Percentiles rank a stretch among this genome's conserved stretches.
phyloP scores from a whole-genome alignment of 169 alveolate species.

The Plasmodium fragile region DNA sequence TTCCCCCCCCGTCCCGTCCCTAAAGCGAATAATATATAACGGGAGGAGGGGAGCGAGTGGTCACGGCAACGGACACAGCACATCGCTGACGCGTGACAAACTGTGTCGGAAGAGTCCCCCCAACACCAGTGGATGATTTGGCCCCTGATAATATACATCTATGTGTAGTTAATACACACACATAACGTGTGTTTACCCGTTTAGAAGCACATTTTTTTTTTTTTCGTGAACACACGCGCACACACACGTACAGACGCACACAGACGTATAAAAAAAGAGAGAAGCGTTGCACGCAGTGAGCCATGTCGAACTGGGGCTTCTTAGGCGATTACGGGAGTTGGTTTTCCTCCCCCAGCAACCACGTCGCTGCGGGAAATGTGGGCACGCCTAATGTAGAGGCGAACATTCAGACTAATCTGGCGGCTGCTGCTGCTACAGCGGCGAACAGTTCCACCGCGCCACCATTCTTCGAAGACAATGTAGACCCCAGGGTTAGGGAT shows the following conservation, averaged over 20 bases:
- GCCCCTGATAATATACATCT: background rate
- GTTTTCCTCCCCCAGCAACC: background rate
- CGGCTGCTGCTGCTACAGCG: background rate
- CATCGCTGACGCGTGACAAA: background rate
- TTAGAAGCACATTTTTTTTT: no score
- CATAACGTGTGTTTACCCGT: no score
- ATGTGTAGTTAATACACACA: no score
- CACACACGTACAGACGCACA: no score
- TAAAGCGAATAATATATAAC: background rate
- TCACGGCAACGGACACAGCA: background rate
- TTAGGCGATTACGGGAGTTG: constrained; percentile 32
- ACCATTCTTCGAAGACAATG: background rate
- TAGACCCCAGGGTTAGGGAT: background rate
- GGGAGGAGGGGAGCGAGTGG: background rate
- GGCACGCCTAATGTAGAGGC: background rate
- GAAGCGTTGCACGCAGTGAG: background rate
- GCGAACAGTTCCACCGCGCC: background rate
- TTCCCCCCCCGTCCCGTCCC: background rate
- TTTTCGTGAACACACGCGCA: no score
- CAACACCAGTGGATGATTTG: background rate
- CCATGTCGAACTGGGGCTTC: constrained; percentile 59
- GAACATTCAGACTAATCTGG: background rate
- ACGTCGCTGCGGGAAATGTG: background rate
- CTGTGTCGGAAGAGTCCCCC: background rate
- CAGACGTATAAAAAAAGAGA: no score